Percentiles rank a stretch among this genome's conserved stretches.
These are phyloP conservation scores for Emmonsiellopsis sp. DNA, from an alignment of 2,329 filamentous ascomycete genomes.

Conservation along the genomic window DNA sequence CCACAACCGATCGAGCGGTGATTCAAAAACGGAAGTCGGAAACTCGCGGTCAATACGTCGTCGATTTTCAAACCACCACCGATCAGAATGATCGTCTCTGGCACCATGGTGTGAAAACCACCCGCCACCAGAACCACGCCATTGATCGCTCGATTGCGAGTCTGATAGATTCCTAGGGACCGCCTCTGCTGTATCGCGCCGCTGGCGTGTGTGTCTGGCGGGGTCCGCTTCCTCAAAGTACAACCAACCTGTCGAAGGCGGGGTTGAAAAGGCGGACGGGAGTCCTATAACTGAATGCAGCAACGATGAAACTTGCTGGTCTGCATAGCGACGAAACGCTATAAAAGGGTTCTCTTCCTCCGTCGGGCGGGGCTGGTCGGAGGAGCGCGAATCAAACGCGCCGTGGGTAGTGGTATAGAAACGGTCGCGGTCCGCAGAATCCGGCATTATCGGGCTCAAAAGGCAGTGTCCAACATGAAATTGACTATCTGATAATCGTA, in stretches of 20 bases:
- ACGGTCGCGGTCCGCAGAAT: neutral
- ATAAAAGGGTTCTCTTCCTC: conserved; percentile 47
- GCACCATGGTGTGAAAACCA: neutral
- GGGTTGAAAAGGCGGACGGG: conserved; percentile 26
- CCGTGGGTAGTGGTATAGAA: neutral
- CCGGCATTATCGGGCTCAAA: neutral
- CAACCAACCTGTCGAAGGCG: conserved; percentile 26
- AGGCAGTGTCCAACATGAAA: no score
- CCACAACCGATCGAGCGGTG: conserved; percentile 26
- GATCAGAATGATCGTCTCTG: conserved; percentile 11
- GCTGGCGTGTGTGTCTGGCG: conserved; percentile 6
- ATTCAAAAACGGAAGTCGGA: conserved; percentile 24
- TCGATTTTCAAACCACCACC: conserved; percentile 19
- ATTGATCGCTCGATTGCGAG: neutral
- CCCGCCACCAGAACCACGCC: neutral
- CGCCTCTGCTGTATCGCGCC: conserved; percentile 5
- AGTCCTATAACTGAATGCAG: conserved; percentile 44
- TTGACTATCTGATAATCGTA: no score
- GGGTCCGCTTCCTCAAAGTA: conserved; percentile 27
- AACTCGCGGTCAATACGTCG: conserved; percentile 12
- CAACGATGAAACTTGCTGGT: conserved; percentile 48
- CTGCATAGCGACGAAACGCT: conserved; percentile 52
- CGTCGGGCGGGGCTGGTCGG: neutral
- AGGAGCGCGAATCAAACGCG: neutral
- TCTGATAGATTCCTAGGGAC: neutral